A percentile compares a stretch with the other conserved stretches of the same genome.
phyloP scores from a whole-genome alignment of 805 yeast genomes.

The Yueomyces sp. region DNA sequence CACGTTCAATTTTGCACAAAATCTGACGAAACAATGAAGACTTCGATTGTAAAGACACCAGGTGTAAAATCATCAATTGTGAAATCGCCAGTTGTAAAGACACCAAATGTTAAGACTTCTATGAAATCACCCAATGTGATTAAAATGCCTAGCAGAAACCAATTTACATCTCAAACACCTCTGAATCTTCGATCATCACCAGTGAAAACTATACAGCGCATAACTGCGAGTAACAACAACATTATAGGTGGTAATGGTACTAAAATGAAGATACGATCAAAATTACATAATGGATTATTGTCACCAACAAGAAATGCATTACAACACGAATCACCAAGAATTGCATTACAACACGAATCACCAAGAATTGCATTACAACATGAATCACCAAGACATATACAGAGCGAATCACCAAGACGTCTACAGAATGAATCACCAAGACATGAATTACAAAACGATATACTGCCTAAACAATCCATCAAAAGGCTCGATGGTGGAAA shows the following conservation, averaged over 20 bases:
- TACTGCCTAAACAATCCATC: not conserved
- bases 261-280: conserved; percentile 15
- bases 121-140: too few relatives aligned
- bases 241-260: conserved; percentile 20
- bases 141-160: too few relatives aligned
- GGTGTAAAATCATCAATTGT: too few relatives aligned
- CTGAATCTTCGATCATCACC: not conserved
- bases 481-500: not conserved
- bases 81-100: too few relatives aligned
- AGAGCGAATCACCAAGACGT: not conserved
- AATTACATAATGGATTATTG: conserved; percentile 16
- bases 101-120: too few relatives aligned
- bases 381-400: not conserved
- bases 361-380: not conserved
- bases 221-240: conserved; percentile 15
- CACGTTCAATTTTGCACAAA: too few relatives aligned
- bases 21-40: too few relatives aligned
- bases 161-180: too few relatives aligned
- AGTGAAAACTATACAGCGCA: too few relatives aligned
- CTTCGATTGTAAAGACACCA: too few relatives aligned
- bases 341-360: not conserved
- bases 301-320: conserved; percentile 7
- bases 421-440: not conserved
- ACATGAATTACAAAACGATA: not conserved
- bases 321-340: not conserved